phyloP scores from a whole-genome alignment of 805 yeast species.

The Hanseniaspora occidentalis region DNA sequence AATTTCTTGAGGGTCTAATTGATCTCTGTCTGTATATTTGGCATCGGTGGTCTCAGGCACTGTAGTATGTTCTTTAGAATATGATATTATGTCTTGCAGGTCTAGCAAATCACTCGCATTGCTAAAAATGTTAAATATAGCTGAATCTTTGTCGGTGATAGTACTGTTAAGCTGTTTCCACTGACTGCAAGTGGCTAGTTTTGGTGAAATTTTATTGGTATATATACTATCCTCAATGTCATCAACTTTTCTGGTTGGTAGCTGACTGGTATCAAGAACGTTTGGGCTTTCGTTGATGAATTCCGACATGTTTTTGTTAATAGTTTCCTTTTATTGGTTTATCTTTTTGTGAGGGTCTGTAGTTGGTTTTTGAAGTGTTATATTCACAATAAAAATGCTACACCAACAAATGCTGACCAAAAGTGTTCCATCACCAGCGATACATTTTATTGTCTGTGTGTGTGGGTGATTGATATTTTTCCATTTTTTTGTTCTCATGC shows the following conservation, averaged over 20 bases:
- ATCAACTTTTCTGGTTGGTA: slow-evolving; percentile 53
- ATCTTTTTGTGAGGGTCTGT: background rate
- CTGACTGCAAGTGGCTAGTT: background rate
- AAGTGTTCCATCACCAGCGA: too few relatives aligned
- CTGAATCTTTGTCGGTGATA: background rate
- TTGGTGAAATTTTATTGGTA: slow-evolving; percentile 1
- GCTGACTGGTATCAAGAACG: slow-evolving; percentile 57
- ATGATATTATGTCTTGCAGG: slow-evolving; percentile 84
- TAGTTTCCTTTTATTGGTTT: slow-evolving; percentile 2
- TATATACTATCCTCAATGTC: slow-evolving; percentile 1
- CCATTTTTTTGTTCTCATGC: too few relatives aligned
- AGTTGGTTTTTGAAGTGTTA: background rate
- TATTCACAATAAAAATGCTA: background rate
- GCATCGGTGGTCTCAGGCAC: slow-evolving; percentile 16
- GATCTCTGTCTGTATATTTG: slow-evolving; percentile 26
- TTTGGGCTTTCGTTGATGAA: slow-evolving; percentile 88
- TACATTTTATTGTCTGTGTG: too few relatives aligned
- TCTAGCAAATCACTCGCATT: slow-evolving; percentile 18
- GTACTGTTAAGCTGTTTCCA: background rate
- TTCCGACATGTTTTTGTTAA: slow-evolving; percentile 70
- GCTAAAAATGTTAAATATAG: slow-evolving; percentile 1
- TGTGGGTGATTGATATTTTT: too few relatives aligned
- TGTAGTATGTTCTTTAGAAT: slow-evolving; percentile 11
- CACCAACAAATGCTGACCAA: background rate
- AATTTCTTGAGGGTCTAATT: slow-evolving; percentile 82